Percentiles rank a stretch among this genome's conserved stretches.
Evolutionary conservation across 1,139 yeast genomes (phyloP).

Genomic region (Zygoascus meyerae): DNA sequence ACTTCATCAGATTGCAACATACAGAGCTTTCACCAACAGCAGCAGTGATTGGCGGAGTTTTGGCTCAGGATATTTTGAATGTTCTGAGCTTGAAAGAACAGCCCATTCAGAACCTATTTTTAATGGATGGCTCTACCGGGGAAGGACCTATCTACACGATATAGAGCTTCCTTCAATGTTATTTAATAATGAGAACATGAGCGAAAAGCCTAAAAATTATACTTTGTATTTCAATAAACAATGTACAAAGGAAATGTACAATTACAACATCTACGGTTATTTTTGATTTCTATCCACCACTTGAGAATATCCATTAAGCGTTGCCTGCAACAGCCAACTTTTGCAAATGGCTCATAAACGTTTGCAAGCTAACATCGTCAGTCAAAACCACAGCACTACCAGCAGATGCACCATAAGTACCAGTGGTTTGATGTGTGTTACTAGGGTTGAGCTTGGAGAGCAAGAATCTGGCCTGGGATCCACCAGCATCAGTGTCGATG

Average conservation of each 20-base stretch:
- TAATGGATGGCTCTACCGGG: conserved; percentile 64
- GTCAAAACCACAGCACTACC: conserved; percentile 81
- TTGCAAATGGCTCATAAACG: conserved; percentile 84
- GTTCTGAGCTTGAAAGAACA: conserved; percentile 67
- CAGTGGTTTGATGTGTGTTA: conserved; percentile 63
- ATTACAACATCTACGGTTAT: neutral
- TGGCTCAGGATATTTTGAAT: conserved; percentile 89
- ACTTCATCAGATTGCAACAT: conserved; percentile 35
- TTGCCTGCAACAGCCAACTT: conserved; percentile 63
- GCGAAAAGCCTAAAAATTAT: neutral
- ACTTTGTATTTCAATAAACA: neutral
- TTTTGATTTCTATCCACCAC: conserved; percentile 1
- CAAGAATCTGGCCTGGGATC: conserved; percentile 95
- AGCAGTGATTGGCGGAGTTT: conserved; percentile 83
- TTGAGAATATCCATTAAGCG: conserved; percentile 12
- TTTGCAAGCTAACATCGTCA: conserved; percentile 89
- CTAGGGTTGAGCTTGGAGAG: conserved; percentile 92
- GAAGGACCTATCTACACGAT: conserved; percentile 72
- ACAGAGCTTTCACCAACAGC: conserved; percentile 80
- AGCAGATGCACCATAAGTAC: conserved; percentile 41
- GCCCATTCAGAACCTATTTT: conserved; percentile 74
- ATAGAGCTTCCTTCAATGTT: conserved; percentile 19
- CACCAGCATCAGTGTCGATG: conserved; percentile 95
- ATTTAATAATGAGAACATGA: neutral
- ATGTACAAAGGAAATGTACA: neutral